Conservation (phyloP, 1,284 basidiomycete species). For the Ganoderma resinaceum region DNA sequence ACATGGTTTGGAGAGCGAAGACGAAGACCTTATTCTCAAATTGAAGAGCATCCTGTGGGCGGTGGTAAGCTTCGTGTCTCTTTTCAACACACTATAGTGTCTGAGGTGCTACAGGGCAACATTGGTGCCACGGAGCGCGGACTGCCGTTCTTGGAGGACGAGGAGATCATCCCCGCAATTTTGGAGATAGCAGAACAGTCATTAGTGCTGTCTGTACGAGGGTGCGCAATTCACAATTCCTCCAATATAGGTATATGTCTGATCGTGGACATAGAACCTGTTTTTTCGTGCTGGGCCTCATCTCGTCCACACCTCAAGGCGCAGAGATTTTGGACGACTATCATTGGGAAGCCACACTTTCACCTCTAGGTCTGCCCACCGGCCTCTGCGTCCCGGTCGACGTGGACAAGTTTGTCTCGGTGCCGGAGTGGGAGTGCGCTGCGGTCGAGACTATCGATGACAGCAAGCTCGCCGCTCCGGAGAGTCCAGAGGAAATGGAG, state of each 20-base stretch:
- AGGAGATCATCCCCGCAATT: slow-evolving; percentile 90
- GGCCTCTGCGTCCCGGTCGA: slow-evolving; percentile 91
- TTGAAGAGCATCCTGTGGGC: slow-evolving; percentile 98
- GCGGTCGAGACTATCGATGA: slow-evolving; percentile 52
- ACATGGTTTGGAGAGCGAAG: slow-evolving; percentile 86
- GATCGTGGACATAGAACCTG: slow-evolving; percentile 71
- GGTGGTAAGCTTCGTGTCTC: slow-evolving; percentile 65
- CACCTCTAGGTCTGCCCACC: slow-evolving; percentile 87
- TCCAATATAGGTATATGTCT: not conserved
- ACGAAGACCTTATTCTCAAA: slow-evolving; percentile 85
- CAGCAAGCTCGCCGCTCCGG: slow-evolving; percentile 66
- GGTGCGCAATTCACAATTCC: slow-evolving; percentile 59
- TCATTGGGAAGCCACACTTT: slow-evolving; percentile 91
- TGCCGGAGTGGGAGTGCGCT: slow-evolving; percentile 77
- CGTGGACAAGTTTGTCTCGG: slow-evolving; percentile 79
- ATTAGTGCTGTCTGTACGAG: slow-evolving; percentile 89
- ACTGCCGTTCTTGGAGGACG: slow-evolving; percentile 93
- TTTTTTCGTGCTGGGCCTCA: slow-evolving; percentile 92
- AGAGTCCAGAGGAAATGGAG: slow-evolving; percentile 81
- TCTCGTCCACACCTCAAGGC: slow-evolving; percentile 78
- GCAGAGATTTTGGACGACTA: slow-evolving; percentile 89
- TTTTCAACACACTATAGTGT: not conserved
- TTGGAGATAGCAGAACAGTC: slow-evolving; percentile 93
- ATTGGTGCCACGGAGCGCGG: slow-evolving; percentile 92
- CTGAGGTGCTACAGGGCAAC: slow-evolving; percentile 72